Percentiles rank a stretch among this genome's conserved stretches.
These are phyloP conservation scores for Pyrenochaeta sp. DNA, from an alignment of 2,329 filamentous ascomycete genomes.

Conservation along the genomic window DNA sequence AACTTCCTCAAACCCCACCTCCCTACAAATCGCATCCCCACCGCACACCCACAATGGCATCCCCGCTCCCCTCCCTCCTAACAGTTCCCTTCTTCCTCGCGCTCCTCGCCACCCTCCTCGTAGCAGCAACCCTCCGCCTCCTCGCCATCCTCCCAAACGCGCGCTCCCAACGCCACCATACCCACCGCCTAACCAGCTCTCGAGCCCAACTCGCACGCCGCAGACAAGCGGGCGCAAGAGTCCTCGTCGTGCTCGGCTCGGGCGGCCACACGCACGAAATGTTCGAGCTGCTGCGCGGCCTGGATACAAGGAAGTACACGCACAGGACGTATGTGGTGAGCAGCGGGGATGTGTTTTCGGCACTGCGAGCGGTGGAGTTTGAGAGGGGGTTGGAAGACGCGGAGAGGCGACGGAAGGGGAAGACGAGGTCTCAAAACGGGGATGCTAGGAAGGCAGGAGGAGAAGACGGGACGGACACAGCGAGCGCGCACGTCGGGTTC, in stretches of 20 bases:
- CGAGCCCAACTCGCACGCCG: no score
- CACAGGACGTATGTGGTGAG: slow-evolving; percentile 85
- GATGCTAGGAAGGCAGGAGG: background rate
- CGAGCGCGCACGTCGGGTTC: slow-evolving; percentile 20
- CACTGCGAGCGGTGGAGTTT: slow-evolving; percentile 68
- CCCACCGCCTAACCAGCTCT: no score
- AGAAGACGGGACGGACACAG: background rate
- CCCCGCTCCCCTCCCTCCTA: slow-evolving; percentile 27
- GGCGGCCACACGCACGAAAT: slow-evolving; percentile 97
- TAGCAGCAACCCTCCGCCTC: slow-evolving; percentile 47
- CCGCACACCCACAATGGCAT: slow-evolving; percentile 23
- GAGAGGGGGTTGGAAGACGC: slow-evolving; percentile 55
- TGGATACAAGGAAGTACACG: slow-evolving; percentile 55
- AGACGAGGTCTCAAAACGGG: slow-evolving; percentile 3
- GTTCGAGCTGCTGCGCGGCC: slow-evolving; percentile 77
- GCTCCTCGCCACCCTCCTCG: slow-evolving; percentile 42
- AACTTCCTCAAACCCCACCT: background rate
- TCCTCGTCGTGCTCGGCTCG: slow-evolving; percentile 85
- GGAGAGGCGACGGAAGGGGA: slow-evolving; percentile 9
- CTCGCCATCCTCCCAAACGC: slow-evolving; percentile 48
- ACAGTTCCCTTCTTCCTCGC: slow-evolving; percentile 41
- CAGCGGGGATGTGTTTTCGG: slow-evolving; percentile 76
- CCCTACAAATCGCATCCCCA: background rate
- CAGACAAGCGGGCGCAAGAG: slow-evolving; percentile 55
- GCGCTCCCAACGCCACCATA: slow-evolving; percentile 27